Percentiles rank a stretch among this genome's conserved stretches.
Evolutionary conservation across 1,284 basidiomycete species (phyloP).

Genomic region (Ceratobasidium sp.): DNA sequence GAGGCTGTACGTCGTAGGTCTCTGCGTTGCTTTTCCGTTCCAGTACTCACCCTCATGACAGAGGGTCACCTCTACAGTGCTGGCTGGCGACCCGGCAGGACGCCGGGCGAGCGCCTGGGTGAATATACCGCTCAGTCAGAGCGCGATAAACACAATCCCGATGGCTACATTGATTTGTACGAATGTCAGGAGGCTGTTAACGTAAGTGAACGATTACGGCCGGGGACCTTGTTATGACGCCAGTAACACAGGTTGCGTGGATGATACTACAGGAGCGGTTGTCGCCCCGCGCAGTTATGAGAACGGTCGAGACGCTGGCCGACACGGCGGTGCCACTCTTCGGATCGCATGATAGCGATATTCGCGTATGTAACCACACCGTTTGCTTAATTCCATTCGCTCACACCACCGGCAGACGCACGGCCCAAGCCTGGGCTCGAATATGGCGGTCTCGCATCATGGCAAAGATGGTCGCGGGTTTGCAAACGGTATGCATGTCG

Average conservation of each 20-base stretch:
- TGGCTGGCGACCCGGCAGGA: constrained; percentile 5
- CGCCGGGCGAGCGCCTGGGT: background rate
- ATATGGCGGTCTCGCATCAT: constrained; percentile 5
- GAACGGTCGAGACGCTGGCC: background rate
- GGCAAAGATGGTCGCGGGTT: background rate
- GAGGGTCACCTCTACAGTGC: background rate
- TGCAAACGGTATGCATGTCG: constrained; percentile 14
- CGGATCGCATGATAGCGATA: constrained; percentile 8
- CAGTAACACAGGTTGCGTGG: constrained; percentile 2
- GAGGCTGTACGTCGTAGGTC: background rate
- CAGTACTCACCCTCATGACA: background rate
- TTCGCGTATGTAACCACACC: background rate
- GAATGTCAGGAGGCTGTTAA: background rate
- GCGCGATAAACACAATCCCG: background rate
- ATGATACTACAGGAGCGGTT: background rate
- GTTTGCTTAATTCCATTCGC: background rate
- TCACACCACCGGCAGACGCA: background rate
- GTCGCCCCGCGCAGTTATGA: constrained; percentile 6
- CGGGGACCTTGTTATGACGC: background rate
- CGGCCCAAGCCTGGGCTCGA: constrained; percentile 14
- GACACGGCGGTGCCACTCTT: constrained; percentile 10
- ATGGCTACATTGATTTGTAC: background rate
- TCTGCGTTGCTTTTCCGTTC: background rate
- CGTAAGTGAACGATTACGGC: background rate
- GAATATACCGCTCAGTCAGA: background rate